A percentile compares a stretch with the other conserved stretches of the same genome.
These are phyloP conservation scores for Endothia cerciana DNA, from an alignment of 2,329 filamentous ascomycete species.

Conservation along the genomic window DNA sequence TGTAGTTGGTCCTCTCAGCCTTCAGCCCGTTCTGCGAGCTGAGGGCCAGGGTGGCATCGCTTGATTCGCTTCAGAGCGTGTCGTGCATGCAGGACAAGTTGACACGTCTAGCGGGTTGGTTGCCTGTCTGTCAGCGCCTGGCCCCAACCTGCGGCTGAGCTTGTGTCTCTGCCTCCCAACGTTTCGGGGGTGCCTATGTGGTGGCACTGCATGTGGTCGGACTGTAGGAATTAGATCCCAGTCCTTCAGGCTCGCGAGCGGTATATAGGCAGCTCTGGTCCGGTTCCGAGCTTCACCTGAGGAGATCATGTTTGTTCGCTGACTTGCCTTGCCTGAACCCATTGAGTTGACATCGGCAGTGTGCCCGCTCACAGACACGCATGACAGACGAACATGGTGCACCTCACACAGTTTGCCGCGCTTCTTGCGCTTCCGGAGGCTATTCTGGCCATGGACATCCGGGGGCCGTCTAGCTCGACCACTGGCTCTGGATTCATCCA, in stretches of 20 bases:
- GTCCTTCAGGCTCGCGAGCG: no score
- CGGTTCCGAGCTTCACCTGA: neutral
- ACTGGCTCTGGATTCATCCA: neutral
- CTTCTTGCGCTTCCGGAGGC: conserved; percentile 1
- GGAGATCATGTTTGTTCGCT: no score
- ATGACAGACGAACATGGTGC: neutral
- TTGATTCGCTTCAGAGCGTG: no score
- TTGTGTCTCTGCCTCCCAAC: neutral
- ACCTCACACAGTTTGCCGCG: neutral
- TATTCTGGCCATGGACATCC: neutral
- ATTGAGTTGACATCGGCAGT: no score
- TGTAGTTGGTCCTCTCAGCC: no score
- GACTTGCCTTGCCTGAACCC: neutral
- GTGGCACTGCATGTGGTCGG: neutral
- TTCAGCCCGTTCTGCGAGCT: no score
- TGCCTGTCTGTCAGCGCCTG: no score
- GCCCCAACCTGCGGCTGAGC: neutral
- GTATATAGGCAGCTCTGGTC: neutral
- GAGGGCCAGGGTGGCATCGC: no score
- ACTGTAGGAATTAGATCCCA: neutral
- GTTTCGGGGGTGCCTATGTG: neutral
- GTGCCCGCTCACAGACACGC: neutral
- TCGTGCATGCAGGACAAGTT: no score
- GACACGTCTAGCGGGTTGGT: no score
- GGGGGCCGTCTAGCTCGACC: neutral